Percentiles rank a stretch among this genome's conserved stretches.
Conservation (phyloP, 2,329 filamentous ascomycete genomes). For the Alternaria gansuensis region DNA sequence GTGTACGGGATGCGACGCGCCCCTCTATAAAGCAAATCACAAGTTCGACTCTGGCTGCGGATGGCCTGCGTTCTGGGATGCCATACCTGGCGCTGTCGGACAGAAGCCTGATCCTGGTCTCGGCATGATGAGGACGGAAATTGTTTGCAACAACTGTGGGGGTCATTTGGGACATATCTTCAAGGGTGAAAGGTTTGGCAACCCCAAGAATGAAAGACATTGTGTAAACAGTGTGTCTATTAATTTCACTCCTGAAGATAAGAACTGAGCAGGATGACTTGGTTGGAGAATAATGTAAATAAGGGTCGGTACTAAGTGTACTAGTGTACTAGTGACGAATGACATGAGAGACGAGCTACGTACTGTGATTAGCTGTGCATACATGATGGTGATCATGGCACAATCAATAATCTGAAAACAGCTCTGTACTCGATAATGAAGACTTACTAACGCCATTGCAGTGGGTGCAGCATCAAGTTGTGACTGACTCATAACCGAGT, state of each 20-base stretch:
- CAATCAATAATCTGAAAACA: background rate
- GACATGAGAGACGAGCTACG: constrained; percentile 6
- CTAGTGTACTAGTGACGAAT: constrained; percentile 13
- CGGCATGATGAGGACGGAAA: constrained; percentile 90
- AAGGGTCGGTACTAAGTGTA: constrained; percentile 12
- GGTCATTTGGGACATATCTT: constrained; percentile 92
- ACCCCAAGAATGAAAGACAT: constrained; percentile 93
- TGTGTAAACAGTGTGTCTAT: constrained; percentile 95
- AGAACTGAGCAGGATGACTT: constrained; percentile 53
- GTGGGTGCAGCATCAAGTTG: too few relatives aligned
- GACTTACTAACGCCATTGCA: too few relatives aligned
- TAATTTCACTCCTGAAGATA: constrained; percentile 79
- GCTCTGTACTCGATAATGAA: background rate
- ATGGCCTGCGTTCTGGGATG: constrained; percentile 98
- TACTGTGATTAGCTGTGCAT: background rate
- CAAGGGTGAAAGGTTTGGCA: constrained; percentile 83
- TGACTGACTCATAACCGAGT: too few relatives aligned
- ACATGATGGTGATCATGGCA: background rate
- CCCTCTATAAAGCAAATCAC: constrained; percentile 90
- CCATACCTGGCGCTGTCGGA: constrained; percentile 86
- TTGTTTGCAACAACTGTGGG: constrained; percentile 92
- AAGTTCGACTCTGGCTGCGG: constrained; percentile 98
- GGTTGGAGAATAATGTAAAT: constrained; percentile 2
- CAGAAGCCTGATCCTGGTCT: constrained; percentile 78
- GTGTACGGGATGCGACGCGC: constrained; percentile 85